Conservation (phyloP, 2,329 filamentous ascomycete species). For the Pseudopithomyces chartarum region DNA sequence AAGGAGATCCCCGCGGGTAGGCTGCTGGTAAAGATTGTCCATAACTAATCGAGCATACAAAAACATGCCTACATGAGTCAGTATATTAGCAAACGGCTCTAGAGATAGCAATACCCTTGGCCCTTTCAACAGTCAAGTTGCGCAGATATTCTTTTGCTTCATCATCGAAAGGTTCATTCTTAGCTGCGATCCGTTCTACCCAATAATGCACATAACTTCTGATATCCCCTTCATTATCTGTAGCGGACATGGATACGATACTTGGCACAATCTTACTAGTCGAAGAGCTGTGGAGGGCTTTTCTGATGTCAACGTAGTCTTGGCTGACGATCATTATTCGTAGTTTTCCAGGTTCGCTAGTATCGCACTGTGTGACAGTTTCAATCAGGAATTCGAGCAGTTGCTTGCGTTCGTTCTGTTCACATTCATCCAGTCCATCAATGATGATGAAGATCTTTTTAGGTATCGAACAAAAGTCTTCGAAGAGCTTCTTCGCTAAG, state of each 20-base stretch:
- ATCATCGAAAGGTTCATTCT: conserved; percentile 19
- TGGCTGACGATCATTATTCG: conserved; percentile 34
- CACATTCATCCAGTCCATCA: conserved; percentile 33
- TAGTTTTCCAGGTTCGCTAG: conserved; percentile 21
- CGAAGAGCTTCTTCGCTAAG: conserved; percentile 22
- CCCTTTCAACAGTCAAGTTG: conserved; percentile 22
- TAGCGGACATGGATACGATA: conserved; percentile 17
- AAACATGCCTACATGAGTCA: conserved; percentile 27
- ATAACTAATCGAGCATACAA: conserved; percentile 34
- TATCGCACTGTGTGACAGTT: conserved; percentile 18
- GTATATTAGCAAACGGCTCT: not conserved
- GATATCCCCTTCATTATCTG: conserved; percentile 27
- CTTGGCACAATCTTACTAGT: conserved; percentile 12
- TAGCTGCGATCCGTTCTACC: conserved; percentile 20
- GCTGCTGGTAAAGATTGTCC: conserved; percentile 19
- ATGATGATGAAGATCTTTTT: conserved; percentile 28
- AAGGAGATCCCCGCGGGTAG: conserved; percentile 20
- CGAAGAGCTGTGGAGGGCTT: conserved; percentile 11
- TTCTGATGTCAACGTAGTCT: conserved; percentile 26
- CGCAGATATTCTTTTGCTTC: conserved; percentile 26
- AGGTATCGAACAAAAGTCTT: conserved; percentile 21
- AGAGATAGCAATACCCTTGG: conserved; percentile 21
- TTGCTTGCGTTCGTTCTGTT: conserved; percentile 22
- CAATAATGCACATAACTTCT: conserved; percentile 16
- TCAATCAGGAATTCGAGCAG: conserved; percentile 19